A percentile compares a stretch with the other conserved stretches of the same genome.
Conservation (phyloP, 1,284 basidiomycete species). For the Coniferiporia sulphurascens region DNA sequence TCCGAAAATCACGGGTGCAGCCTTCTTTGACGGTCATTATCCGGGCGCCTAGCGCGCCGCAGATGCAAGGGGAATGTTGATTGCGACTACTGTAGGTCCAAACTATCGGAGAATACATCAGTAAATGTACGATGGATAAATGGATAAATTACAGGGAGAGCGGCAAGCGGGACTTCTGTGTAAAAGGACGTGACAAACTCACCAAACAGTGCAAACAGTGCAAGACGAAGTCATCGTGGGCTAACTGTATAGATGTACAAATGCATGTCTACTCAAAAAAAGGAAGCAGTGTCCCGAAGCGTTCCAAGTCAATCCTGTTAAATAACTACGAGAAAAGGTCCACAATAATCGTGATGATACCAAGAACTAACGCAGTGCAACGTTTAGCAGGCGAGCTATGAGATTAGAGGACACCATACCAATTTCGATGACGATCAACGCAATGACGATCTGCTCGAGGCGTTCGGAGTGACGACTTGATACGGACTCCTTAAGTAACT, state of each 20-base stretch:
- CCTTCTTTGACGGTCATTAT: no score
- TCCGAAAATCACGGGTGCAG: no score
- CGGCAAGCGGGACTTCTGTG: neutral
- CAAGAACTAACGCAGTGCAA: slow-evolving; percentile 45
- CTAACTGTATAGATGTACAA: neutral
- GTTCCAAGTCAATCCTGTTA: neutral
- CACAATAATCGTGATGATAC: slow-evolving; percentile 68
- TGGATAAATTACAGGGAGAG: neutral
- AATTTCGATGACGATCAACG: slow-evolving; percentile 87
- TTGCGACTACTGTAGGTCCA: neutral
- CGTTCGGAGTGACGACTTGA: slow-evolving; percentile 89
- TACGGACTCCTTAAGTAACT: slow-evolving; percentile 92
- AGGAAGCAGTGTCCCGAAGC: neutral
- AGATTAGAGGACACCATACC: slow-evolving; percentile 34
- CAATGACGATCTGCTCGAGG: slow-evolving; percentile 94
- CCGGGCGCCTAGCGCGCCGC: no score
- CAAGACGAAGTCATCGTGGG: neutral
- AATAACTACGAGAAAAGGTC: slow-evolving; percentile 41
- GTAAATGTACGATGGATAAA: neutral
- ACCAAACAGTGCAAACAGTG: neutral
- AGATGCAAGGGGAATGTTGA: neutral
- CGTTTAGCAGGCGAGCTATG: slow-evolving; percentile 18
- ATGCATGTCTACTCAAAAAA: neutral
- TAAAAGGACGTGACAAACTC: no score
- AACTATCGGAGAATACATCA: neutral